Percentiles rank a stretch among this genome's conserved stretches.
These are phyloP conservation scores for Claviceps humidiphila DNA, from an alignment of 2,329 filamentous ascomycete genomes.

Conservation along the genomic window DNA sequence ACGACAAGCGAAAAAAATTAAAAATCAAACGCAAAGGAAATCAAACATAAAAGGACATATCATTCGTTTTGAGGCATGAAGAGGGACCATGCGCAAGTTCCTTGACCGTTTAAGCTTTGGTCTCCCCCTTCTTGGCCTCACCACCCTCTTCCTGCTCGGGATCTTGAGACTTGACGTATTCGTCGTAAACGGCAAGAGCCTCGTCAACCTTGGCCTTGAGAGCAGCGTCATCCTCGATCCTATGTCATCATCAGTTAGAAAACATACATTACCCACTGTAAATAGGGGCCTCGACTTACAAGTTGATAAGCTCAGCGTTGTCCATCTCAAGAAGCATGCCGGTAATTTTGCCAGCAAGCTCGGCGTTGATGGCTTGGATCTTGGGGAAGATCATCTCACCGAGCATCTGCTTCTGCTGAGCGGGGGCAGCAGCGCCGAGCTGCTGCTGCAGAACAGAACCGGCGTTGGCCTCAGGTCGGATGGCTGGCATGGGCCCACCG, in stretches of 20 bases:
- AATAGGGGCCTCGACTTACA: slow-evolving; percentile 53
- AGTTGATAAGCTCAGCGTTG: slow-evolving; percentile 80
- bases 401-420: slow-evolving; percentile 96
- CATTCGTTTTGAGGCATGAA: slow-evolving; percentile 1
- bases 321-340: slow-evolving; percentile 99
- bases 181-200: slow-evolving; percentile 92
- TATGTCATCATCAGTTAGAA: slow-evolving; percentile 21
- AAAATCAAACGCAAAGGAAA: slow-evolving; percentile 18
- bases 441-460: slow-evolving; percentile 40
- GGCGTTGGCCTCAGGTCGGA: slow-evolving; percentile 24
- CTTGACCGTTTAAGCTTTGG: slow-evolving; percentile 23
- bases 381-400: slow-evolving; percentile 98
- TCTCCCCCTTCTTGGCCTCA: slow-evolving; percentile 37
- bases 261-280: not conserved
- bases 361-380: slow-evolving; percentile 87
- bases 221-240: slow-evolving; percentile 78
- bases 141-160: slow-evolving; percentile 20
- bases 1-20: not conserved
- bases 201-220: slow-evolving; percentile 95
- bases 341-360: slow-evolving; percentile 97
- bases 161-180: slow-evolving; percentile 85
- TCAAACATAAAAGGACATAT: slow-evolving; percentile 6
- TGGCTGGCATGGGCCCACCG: slow-evolving; percentile 34
- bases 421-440: slow-evolving; percentile 42
- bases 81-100: slow-evolving; percentile 1